Percentiles rank a stretch among this genome's conserved stretches.
phyloP scores from a whole-genome alignment of 345 rosid species.

The Chamaenerion angustifolium region DNA sequence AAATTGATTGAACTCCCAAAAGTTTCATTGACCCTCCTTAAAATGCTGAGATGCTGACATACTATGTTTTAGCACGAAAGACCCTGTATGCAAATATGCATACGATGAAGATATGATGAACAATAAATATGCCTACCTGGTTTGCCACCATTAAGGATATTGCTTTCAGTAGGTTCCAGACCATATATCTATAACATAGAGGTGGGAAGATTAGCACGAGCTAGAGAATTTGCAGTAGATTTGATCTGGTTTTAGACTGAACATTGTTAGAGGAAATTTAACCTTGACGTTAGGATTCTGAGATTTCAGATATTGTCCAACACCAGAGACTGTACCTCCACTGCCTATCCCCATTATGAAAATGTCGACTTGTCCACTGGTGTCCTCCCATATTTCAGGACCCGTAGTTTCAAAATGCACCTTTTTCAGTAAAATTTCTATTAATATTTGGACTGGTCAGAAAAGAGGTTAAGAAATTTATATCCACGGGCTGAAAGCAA shows the following conservation, averaged over 20 bases:
- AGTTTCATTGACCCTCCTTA: too few species aligned
- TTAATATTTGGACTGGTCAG: background rate
- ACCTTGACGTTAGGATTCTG: constrained; percentile 92
- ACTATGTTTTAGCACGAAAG: too few species aligned
- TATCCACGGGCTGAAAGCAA: too few species aligned
- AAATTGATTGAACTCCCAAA: too few species aligned
- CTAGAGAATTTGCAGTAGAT: background rate
- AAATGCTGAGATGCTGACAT: too few species aligned
- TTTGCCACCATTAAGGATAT: constrained; percentile 83
- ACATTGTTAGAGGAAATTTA: background rate
- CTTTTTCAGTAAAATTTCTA: constrained; percentile 18
- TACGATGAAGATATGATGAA: background rate
- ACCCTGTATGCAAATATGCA: too few species aligned
- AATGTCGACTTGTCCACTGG: constrained; percentile 77
- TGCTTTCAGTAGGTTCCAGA: constrained; percentile 94
- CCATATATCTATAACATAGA: constrained; percentile 58
- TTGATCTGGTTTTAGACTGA: background rate
- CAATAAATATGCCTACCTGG: constrained; percentile 41
- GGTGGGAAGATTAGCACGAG: constrained; percentile 4
- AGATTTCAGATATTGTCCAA: constrained; percentile 85
- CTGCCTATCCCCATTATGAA: constrained; percentile 98
- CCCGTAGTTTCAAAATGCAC: constrained; percentile 90
- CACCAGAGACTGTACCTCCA: constrained; percentile 95
- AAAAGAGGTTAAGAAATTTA: too few species aligned
- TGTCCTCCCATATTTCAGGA: constrained; percentile 98